These are phyloP conservation scores for Gossypium davidsonii DNA, from an alignment of 441 rosid species.

Conservation along the genomic window DNA sequence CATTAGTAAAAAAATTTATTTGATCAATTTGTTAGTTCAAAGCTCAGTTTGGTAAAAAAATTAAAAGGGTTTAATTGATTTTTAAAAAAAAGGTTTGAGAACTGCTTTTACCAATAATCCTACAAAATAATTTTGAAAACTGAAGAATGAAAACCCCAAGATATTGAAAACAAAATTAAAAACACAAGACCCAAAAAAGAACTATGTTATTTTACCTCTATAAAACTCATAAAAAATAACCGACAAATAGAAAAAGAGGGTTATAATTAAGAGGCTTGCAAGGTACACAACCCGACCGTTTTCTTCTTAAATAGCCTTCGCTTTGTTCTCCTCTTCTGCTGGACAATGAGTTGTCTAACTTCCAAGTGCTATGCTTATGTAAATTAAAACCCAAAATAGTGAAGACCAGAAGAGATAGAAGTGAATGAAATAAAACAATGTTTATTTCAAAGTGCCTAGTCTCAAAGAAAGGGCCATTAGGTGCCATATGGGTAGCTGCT, in stretches of 20 bases:
- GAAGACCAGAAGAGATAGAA: neutral
- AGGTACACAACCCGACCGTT: conserved; percentile 20
- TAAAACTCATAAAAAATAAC: too few relatives aligned
- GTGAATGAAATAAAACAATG: conserved; percentile 21
- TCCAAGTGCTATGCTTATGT: neutral
- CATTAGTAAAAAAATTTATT: too few relatives aligned
- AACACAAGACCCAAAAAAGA: too few relatives aligned
- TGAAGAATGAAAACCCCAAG: too few relatives aligned
- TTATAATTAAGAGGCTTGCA: neutral
- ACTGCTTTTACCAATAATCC: too few relatives aligned
- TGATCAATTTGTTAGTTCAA: too few relatives aligned
- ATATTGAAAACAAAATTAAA: too few relatives aligned
- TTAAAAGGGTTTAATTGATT: too few relatives aligned
- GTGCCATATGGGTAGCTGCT: conserved; percentile 80
- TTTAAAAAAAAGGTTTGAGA: too few relatives aligned
- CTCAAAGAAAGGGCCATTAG: conserved; percentile 55
- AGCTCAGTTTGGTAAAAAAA: too few relatives aligned
- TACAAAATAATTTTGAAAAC: too few relatives aligned
- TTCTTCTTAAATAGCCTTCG: neutral
- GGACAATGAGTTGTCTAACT: neutral
- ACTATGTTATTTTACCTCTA: too few relatives aligned
- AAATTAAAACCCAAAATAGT: neutral
- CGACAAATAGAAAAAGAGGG: neutral
- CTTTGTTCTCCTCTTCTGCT: neutral
- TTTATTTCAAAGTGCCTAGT: conserved; percentile 53